Evolutionary conservation across 331 rosid species (phyloP), one percentile per base, ranked within the genome.

Genomic region (Stylosanthes scabra): DNA sequence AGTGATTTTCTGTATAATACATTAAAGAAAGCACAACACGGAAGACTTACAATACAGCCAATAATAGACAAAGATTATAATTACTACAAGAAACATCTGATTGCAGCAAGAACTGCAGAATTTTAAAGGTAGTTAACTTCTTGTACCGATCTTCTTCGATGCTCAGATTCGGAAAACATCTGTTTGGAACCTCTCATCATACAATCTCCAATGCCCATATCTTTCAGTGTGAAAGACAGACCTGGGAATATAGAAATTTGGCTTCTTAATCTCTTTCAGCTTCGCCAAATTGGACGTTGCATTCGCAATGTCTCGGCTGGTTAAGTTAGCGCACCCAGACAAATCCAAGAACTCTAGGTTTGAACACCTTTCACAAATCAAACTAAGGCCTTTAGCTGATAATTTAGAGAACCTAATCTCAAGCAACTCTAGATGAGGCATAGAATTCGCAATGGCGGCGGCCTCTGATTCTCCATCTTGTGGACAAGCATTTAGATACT

Each of bases 381-480:
- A 68, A 76, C 57, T 69, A 68, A 91, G 86, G 70, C 92, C 97
- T 71, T 78, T 86, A 2, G 77, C 93, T 1, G 89, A 51, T 70
- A 94, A 42, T 82, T 91, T 94, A 72, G 86, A 87, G 89, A 91
- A 91, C 27, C 90, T 80, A 54, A 94, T 85, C 85, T 94, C 96
- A 44, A 91, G 97, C 67, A 73, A 78, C 86, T 88, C 85, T 65
- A 94, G 84, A 74, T 71, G 72, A 71, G 91, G 97, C 88, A 94
- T 91, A 54, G 76, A 88, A 59, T 83, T 86, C 37, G 88, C 97
- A 71, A 94, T 89, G n/a, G 92, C 93, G 12, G 88, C 76, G 61
- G 97, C 92, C 67, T 94, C 99, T 13, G 87, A 63, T 54, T 90
- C 89, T 65, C 88, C 89, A 47, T 94, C 97, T 90, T 91, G 97